phyloP scores from a whole-genome alignment of 768 basidiomycete species.

The Pisolithus albus region DNA sequence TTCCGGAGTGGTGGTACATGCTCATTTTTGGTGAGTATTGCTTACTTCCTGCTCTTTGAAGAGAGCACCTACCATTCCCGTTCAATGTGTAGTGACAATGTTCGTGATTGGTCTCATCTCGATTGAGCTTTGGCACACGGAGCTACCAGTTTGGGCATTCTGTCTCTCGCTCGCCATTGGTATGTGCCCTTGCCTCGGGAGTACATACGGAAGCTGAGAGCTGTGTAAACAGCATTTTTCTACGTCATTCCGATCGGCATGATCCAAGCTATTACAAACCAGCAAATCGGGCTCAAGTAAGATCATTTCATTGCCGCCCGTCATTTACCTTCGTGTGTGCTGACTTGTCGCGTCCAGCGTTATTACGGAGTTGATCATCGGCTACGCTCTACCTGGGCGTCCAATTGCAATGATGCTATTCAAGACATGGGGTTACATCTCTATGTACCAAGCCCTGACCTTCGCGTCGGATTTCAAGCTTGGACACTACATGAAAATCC shows the following conservation, averaged over 20 bases:
- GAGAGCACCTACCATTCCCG: constrained; percentile 39
- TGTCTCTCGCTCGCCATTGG: constrained; percentile 36
- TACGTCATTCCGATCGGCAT: constrained; percentile 73
- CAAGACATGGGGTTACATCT: constrained; percentile 65
- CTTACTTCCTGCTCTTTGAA: not conserved
- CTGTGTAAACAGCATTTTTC: constrained; percentile 30
- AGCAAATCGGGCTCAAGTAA: constrained; percentile 53
- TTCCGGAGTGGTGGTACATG: constrained; percentile 60
- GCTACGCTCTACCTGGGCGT: constrained; percentile 48
- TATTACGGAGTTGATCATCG: constrained; percentile 68
- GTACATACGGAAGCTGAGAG: not conserved
- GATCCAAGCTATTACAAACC: constrained; percentile 79
- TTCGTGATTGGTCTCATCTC: constrained; percentile 59
- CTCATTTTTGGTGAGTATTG: constrained; percentile 27
- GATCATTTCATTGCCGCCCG: not conserved
- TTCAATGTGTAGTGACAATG: constrained; percentile 41
- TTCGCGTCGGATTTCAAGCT: constrained; percentile 76
- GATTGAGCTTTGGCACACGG: constrained; percentile 56
- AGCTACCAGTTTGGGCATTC: constrained; percentile 40
- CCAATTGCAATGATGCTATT: constrained; percentile 78
- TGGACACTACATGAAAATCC: constrained; percentile 68
- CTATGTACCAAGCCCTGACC: constrained; percentile 57
- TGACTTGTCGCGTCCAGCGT: constrained; percentile 27
- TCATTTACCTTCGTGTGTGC: not conserved
- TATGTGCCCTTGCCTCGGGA: constrained; percentile 16